These are phyloP conservation scores for Saitozyma podzolica DNA, from an alignment of 768 basidiomycete species.

Conservation along the genomic window DNA sequence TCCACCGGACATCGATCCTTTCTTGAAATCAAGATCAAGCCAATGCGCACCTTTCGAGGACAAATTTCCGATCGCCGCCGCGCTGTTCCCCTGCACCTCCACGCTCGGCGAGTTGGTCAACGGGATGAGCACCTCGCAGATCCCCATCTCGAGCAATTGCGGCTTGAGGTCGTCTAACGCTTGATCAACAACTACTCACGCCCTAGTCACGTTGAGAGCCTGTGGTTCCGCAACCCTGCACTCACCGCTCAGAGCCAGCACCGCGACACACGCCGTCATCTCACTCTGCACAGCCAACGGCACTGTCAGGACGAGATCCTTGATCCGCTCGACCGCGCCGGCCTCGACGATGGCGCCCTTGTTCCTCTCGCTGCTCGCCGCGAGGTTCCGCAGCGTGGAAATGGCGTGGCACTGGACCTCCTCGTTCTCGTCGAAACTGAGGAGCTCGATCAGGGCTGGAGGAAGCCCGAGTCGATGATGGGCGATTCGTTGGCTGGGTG, in stretches of 20 bases:
- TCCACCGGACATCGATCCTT: neutral
- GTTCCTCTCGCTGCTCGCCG: slow-evolving; percentile 96
- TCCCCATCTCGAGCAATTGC: slow-evolving; percentile 94
- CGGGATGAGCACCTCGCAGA: slow-evolving; percentile 95
- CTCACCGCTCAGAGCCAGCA: slow-evolving; percentile 89
- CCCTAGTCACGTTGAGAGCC: neutral
- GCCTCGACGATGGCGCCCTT: slow-evolving; percentile 97
- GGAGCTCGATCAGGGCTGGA: slow-evolving; percentile 88
- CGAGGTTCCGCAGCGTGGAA: slow-evolving; percentile 91
- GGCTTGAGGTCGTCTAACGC: slow-evolving; percentile 88
- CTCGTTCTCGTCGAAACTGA: slow-evolving; percentile 99
- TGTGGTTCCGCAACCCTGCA: neutral
- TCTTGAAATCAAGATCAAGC: neutral
- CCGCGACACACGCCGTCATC: slow-evolving; percentile 99
- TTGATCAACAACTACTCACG: neutral
- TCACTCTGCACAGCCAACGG: slow-evolving; percentile 97
- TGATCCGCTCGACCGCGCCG: slow-evolving; percentile 93
- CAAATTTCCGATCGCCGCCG: slow-evolving; percentile 93
- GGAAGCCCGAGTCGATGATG: slow-evolving; percentile 97
- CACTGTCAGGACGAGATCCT: slow-evolving; percentile 90
- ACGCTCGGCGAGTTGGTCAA: slow-evolving; percentile 93
- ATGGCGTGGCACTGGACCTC: slow-evolving; percentile 99
- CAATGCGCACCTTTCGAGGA: slow-evolving; percentile 79
- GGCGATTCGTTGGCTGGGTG: slow-evolving; percentile 98
- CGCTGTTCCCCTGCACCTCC: slow-evolving; percentile 98